Evolutionary conservation across 2,329 filamentous ascomycete species (phyloP).

Genomic region (Hypomyces perniciosus): DNA sequence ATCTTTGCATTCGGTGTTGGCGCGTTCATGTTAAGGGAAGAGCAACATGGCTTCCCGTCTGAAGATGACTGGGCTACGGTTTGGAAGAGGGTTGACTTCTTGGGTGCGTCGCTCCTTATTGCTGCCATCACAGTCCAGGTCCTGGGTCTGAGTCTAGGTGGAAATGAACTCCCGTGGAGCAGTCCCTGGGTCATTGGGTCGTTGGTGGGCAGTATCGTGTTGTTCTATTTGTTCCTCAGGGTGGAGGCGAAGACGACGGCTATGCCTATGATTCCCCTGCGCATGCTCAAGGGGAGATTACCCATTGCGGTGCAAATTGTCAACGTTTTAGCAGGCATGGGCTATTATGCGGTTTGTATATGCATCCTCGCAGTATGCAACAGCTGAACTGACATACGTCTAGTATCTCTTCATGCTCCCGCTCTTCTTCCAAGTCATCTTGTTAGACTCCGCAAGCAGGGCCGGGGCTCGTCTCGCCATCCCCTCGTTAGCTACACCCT

Average conservation of each 20-base stretch:
- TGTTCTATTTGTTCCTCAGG: constrained; percentile 40
- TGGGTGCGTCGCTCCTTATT: constrained; percentile 51
- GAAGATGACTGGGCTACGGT: constrained; percentile 30
- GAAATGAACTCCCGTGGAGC: constrained; percentile 49
- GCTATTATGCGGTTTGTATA: constrained; percentile 53
- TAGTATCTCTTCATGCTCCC: constrained; percentile 64
- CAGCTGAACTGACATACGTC: constrained; percentile 13
- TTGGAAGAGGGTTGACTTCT: constrained; percentile 53
- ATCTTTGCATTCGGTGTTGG: constrained; percentile 46
- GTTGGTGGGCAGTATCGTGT: constrained; percentile 36
- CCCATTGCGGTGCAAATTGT: constrained; percentile 50
- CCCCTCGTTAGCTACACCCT: constrained; percentile 54
- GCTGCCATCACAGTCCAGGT: constrained; percentile 53
- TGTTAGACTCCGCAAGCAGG: constrained; percentile 56
- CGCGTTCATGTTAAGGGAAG: constrained; percentile 42
- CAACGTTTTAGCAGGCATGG: constrained; percentile 55
- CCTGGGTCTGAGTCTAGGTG: constrained; percentile 48
- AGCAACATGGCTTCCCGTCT: constrained; percentile 18
- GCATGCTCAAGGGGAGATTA: constrained; percentile 50
- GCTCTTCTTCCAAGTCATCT: constrained; percentile 63
- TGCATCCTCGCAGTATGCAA: not conserved
- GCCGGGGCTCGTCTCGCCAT: constrained; percentile 60
- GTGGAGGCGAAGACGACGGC: constrained; percentile 45
- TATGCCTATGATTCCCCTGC: constrained; percentile 48
- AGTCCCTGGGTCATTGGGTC: constrained; percentile 42